Evolutionary conservation across 2,329 filamentous ascomycete genomes (phyloP).

Genomic region (Microthyrium microscopicum): DNA sequence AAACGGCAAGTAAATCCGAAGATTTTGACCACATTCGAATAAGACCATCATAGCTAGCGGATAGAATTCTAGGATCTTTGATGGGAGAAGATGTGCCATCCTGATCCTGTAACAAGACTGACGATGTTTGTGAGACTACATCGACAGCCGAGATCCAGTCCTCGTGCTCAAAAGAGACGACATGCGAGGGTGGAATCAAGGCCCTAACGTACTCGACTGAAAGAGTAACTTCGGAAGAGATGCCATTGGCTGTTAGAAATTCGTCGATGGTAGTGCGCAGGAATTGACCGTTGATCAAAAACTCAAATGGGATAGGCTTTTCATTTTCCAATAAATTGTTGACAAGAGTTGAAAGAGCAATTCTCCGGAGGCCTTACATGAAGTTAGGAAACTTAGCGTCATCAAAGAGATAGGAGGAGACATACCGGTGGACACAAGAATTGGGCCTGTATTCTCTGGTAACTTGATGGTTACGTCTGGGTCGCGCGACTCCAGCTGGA

Average conservation of each 20-base stretch:
- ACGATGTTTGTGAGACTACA: constrained; percentile 52
- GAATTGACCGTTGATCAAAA: constrained; percentile 87
- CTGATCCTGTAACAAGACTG: constrained; percentile 35
- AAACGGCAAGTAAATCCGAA: constrained; percentile 58
- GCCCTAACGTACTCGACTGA: constrained; percentile 88
- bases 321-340: constrained; percentile 42
- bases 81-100: not conserved
- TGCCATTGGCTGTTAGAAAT: constrained; percentile 69
- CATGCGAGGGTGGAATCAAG: constrained; percentile 72
- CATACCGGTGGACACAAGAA: constrained; percentile 40
- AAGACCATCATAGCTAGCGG: constrained; percentile 82
- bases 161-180: constrained; percentile 89
- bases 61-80: constrained; percentile 55
- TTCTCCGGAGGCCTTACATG: constrained; percentile 29
- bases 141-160: constrained; percentile 91
- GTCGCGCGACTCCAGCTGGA: constrained; percentile 37
- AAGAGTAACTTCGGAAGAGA: constrained; percentile 75
- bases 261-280: constrained; percentile 79
- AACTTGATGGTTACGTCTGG: constrained; percentile 36
- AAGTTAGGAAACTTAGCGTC: not conserved
- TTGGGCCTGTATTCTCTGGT: constrained; percentile 36
- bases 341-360: constrained; percentile 45
- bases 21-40: constrained; percentile 80
- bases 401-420: constrained; percentile 3
- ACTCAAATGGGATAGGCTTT: constrained; percentile 70